Evolutionary conservation across 306 rosid genomes (phyloP), one percentile per base, ranked within the genome.

Genomic region (Quercus alba): DNA sequence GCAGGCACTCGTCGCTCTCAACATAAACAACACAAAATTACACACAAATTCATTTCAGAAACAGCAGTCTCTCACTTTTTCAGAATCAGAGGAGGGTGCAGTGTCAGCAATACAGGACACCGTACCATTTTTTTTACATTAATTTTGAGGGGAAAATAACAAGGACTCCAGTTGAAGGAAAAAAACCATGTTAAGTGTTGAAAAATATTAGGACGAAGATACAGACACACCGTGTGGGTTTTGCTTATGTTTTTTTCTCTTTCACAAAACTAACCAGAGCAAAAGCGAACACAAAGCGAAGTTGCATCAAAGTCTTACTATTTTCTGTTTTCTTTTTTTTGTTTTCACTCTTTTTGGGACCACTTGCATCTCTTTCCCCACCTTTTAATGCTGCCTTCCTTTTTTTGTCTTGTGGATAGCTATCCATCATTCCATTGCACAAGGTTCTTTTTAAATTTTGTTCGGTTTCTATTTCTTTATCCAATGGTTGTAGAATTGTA

Each of bases 1-100:
- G 56, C 87, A 86, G 84, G 83, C 86, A 82, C 77, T 85, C 84
- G 94, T 94, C 97, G 77, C 89, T 91, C 89, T 94, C 98, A 91
- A 70, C 87, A 66, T 67, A 86, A 78, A 85, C 87, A 79, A 75
- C 75, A 74, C 77, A 49, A 49, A 49, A 49, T 49, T 49, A 77
- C 79, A 79, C 51, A 79, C 51, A 86, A 78, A 9, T n/a, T n/a
- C 52, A 73, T 25, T 49, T 52, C 62, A 59, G 67, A 59, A 62
- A 46, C 18, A 71, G 52, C 35, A 67, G 75, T 77, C 73, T 69
- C 87, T 81, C 46, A 18, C 49, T 83, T 78, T 76, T 62, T 79
- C 70, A 79, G 54, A 52, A 77, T 64, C 80, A 44, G 64, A 51
- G 30, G 74, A 77, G 74, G 81, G 70, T 62, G 35, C 77, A 79